Percentiles rank a stretch among this genome's conserved stretches.
Evolutionary conservation across 2,329 filamentous ascomycete species (phyloP).

Genomic region (Dendryphion nanum): DNA sequence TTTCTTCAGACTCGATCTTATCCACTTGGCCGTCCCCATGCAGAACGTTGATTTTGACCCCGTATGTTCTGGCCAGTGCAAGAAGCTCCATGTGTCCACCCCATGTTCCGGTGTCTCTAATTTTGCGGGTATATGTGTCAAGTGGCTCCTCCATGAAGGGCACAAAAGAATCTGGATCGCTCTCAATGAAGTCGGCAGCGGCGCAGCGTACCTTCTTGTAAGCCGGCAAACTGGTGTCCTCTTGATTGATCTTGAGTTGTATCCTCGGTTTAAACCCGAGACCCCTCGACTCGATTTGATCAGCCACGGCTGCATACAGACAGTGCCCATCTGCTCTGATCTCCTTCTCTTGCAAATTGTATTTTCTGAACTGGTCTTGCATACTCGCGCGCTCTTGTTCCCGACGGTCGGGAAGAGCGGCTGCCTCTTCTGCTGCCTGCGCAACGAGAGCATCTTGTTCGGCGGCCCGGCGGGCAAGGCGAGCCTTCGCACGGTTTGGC

Average conservation of each 20-base stretch:
- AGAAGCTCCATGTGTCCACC: slow-evolving; percentile 88
- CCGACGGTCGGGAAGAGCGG: slow-evolving; percentile 37
- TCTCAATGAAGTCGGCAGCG: slow-evolving; percentile 74
- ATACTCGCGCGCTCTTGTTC: slow-evolving; percentile 56
- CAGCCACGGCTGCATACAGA: slow-evolving; percentile 86
- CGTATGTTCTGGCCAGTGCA: slow-evolving; percentile 79
- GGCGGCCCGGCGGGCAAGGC: slow-evolving; percentile 82
- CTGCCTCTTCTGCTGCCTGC: slow-evolving; percentile 73
- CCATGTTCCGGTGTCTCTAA: slow-evolving; percentile 90
- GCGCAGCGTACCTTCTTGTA: slow-evolving; percentile 69
- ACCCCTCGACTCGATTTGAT: slow-evolving; percentile 64
- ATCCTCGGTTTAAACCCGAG: slow-evolving; percentile 37
- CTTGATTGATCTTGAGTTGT: slow-evolving; percentile 18
- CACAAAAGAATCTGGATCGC: slow-evolving; percentile 75
- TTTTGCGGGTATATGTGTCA: slow-evolving; percentile 69
- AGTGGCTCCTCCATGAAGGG: slow-evolving; percentile 84
- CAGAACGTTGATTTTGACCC: slow-evolving; percentile 77
- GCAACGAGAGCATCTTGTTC: slow-evolving; percentile 70
- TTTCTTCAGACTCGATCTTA: slow-evolving; percentile 60
- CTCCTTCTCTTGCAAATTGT: slow-evolving; percentile 69
- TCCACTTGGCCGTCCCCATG: slow-evolving; percentile 79
- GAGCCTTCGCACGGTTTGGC: slow-evolving; percentile 86
- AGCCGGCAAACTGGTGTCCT: slow-evolving; percentile 14
- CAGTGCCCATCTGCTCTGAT: slow-evolving; percentile 93
- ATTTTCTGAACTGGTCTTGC: slow-evolving; percentile 61